phyloP scores from a whole-genome alignment of 371 early-diverging fungal species.

The Paraphysoderma sedebokerense region DNA sequence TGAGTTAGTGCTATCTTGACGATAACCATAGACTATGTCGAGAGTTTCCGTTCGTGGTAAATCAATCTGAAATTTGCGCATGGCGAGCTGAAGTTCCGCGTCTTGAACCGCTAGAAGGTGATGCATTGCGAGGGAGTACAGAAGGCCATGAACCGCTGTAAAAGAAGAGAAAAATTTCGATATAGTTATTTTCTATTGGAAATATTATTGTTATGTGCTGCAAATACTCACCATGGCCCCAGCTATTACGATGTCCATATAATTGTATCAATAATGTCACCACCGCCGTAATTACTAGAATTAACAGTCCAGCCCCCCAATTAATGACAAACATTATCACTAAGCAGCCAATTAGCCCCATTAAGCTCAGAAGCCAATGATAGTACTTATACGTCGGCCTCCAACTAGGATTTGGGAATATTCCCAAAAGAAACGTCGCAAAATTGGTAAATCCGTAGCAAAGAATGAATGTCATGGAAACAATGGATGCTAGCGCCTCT shows the following conservation, averaged over 20 bases:
- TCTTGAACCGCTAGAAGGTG: not conserved
- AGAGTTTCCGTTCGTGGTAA: not conserved
- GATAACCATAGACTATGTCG: no score
- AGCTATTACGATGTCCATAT: no score
- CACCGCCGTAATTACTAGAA: not conserved
- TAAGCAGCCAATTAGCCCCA: constrained; percentile 8
- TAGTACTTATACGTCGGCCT: constrained; percentile 14
- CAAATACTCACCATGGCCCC: no score
- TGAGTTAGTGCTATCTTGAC: no score
- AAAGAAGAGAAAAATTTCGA: no score
- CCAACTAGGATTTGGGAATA: constrained; percentile 13
- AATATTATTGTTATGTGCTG: no score
- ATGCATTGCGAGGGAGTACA: not conserved
- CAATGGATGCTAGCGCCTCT: constrained; percentile 6
- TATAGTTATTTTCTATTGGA: no score
- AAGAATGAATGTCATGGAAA: constrained; percentile 8
- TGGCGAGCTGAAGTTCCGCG: not conserved
- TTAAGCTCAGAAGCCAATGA: constrained; percentile 11
- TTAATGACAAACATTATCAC: constrained; percentile 6
- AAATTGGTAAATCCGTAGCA: constrained; percentile 11
- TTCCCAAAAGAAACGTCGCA: constrained; percentile 6
- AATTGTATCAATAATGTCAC: not conserved
- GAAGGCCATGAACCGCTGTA: not conserved
- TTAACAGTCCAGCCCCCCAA: not conserved
- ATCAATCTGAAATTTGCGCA: not conserved